Conservation (phyloP, 2,329 filamentous ascomycete species). For the Chaetothyriales sp. region DNA sequence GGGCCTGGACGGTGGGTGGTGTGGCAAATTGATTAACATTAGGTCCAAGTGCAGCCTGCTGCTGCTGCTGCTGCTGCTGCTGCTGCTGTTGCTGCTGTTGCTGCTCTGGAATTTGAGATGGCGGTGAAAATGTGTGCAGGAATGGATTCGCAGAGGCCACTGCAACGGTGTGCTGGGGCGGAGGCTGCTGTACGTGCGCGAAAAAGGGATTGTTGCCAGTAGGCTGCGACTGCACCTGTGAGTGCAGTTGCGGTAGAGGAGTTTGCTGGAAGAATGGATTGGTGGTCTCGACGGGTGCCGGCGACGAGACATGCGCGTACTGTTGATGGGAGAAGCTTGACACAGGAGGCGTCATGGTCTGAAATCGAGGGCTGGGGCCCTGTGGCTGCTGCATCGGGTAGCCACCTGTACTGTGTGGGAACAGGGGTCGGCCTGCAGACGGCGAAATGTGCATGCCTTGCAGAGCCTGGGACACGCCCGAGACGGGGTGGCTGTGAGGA, state of each 20-base stretch:
- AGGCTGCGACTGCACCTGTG: too few species aligned
- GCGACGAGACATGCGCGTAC: slow-evolving; percentile 14
- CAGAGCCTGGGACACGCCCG: slow-evolving; percentile 56
- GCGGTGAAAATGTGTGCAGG: slow-evolving; percentile 2
- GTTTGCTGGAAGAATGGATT: slow-evolving; percentile 33
- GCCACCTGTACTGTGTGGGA: slow-evolving; percentile 62
- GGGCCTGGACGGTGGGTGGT: slow-evolving; percentile 9
- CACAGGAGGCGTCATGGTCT: slow-evolving; percentile 31
- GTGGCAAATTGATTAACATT: slow-evolving; percentile 17
- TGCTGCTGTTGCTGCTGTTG: background rate
- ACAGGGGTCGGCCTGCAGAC: slow-evolving; percentile 36
- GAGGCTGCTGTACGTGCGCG: slow-evolving; percentile 3
- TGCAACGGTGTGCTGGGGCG: slow-evolving; percentile 3
- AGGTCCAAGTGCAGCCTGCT: slow-evolving; percentile 5
- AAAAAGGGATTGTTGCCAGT: too few species aligned
- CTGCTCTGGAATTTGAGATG: background rate
- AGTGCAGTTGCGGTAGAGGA: slow-evolving; percentile 4
- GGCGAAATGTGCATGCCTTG: slow-evolving; percentile 60
- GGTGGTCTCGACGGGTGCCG: slow-evolving; percentile 21
- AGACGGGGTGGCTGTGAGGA: slow-evolving; percentile 18
- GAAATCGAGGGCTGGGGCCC: slow-evolving; percentile 26
- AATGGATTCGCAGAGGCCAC: slow-evolving; percentile 16
- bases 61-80: slow-evolving; percentile 12
- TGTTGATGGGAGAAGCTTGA: slow-evolving; percentile 21
- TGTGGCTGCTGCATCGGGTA: slow-evolving; percentile 32